These are phyloP conservation scores for Hondaea fermentalgiana DNA, from an alignment of 108 stramenopile species.

Conservation along the genomic window DNA sequence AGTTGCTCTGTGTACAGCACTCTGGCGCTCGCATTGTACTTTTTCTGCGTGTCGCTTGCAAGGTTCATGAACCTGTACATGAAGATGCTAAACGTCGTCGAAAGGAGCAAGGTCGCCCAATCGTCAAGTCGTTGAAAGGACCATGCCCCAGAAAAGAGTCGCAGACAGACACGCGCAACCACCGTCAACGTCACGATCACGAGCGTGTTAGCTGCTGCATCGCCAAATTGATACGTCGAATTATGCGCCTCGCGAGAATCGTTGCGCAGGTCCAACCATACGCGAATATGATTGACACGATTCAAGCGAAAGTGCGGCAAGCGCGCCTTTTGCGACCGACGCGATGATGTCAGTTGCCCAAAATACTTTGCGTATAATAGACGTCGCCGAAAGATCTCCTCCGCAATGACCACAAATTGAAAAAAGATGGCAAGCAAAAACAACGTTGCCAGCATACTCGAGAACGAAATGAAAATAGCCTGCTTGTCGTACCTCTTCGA, in stretches of 20 bases:
- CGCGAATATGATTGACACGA: neutral
- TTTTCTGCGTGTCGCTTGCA: neutral
- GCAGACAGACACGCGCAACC: neutral
- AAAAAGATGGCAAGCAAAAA: neutral
- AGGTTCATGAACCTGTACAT: conserved; percentile 15
- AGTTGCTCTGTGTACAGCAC: neutral
- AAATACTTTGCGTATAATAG: neutral
- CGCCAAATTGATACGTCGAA: neutral
- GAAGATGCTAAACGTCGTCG: neutral
- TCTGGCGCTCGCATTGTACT: neutral
- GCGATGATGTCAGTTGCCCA: neutral
- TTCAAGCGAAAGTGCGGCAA: conserved; percentile 4
- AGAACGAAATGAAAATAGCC: neutral
- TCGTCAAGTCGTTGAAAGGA: neutral
- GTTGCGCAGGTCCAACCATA: neutral
- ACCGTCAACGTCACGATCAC: neutral
- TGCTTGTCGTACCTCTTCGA: neutral
- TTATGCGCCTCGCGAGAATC: neutral
- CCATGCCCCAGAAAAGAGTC: conserved; percentile 6
- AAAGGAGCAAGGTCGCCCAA: neutral
- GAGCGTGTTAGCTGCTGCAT: neutral
- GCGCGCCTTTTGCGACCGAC: neutral
- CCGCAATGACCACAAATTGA: neutral
- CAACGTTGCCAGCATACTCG: neutral
- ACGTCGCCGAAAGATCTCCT: neutral